A percentile compares a stretch with the other conserved stretches of the same genome.
Conservation (phyloP, 2,329 filamentous ascomycete genomes). For the Allantophomopsis cytisporea region DNA sequence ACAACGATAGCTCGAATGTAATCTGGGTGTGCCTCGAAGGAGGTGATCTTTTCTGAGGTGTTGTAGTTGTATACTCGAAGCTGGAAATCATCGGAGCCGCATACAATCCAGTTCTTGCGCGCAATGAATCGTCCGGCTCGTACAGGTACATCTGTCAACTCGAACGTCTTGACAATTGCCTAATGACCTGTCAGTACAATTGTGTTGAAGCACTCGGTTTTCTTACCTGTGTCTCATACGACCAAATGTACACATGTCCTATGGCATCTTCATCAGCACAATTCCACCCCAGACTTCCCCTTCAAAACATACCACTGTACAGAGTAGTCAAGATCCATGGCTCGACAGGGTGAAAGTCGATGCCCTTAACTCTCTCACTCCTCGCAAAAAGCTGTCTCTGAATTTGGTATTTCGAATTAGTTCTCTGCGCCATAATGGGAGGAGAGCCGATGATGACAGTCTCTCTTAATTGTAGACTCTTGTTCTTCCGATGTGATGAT, state of each 20-base stretch:
- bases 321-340: conserved; percentile 94
- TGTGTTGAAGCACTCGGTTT: not conserved
- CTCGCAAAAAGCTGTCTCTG: conserved; percentile 75
- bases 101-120: conserved; percentile 98
- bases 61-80: conserved; percentile 96
- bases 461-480: conserved; percentile 9
- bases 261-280: conserved; percentile 13
- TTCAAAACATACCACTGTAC: conserved; percentile 64
- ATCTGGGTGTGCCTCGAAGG: conserved; percentile 94
- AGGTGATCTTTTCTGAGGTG: conserved; percentile 95
- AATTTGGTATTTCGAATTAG: conserved; percentile 17
- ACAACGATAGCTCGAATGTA: conserved; percentile 96
- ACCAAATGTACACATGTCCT: conserved; percentile 99
- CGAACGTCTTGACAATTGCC: conserved; percentile 96
- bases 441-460: conserved; percentile 5
- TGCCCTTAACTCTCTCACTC: conserved; percentile 91
- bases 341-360: conserved; percentile 94
- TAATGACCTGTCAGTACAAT: conserved; percentile 16
- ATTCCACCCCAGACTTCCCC: conserved; percentile 3
- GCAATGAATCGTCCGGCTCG: conserved; percentile 93
- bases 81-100: conserved; percentile 85
- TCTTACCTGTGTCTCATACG: conserved; percentile 73
- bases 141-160: conserved; percentile 95
- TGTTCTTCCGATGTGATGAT: conserved; percentile 3
- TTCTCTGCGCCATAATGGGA: conserved; percentile 4